Percentiles rank a stretch among this genome's conserved stretches.
These are phyloP conservation scores for Lactarius trivialis DNA, from an alignment of 768 basidiomycete species.

Conservation along the genomic window DNA sequence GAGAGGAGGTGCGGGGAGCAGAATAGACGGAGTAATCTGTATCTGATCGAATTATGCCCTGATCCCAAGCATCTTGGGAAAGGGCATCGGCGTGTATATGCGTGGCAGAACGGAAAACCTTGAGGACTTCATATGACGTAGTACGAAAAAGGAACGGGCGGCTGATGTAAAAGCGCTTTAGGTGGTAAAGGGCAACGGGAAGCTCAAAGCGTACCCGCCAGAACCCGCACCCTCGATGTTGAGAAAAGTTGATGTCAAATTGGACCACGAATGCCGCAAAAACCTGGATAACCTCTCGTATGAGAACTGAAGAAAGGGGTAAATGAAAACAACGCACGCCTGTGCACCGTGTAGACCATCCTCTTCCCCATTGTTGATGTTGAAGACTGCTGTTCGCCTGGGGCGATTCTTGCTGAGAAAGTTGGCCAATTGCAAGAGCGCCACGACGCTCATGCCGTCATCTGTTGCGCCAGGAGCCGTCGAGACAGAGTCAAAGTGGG, in stretches of 20 bases:
- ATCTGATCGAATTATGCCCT: constrained; percentile 55
- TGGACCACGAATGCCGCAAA: constrained; percentile 69
- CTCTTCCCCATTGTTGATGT: constrained; percentile 84
- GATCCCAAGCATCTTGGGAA: constrained; percentile 61
- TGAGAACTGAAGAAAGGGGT: background rate
- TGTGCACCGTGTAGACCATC: constrained; percentile 69
- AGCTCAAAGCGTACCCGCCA: constrained; percentile 49
- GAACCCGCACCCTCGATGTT: constrained; percentile 79
- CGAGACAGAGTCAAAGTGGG: constrained; percentile 78
- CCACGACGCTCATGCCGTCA: constrained; percentile 67
- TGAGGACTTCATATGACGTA: constrained; percentile 51
- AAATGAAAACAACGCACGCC: constrained; percentile 36
- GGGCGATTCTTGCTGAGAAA: constrained; percentile 39
- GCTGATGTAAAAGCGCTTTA: constrained; percentile 30
- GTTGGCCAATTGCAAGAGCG: constrained; percentile 57
- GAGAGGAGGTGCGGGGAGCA: constrained; percentile 9
- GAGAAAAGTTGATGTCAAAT: constrained; percentile 57
- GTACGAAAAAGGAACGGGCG: constrained; percentile 73
- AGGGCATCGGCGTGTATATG: constrained; percentile 72
- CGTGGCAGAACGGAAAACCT: constrained; percentile 47
- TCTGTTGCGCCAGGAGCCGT: constrained; percentile 72
- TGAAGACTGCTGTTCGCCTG: constrained; percentile 63
- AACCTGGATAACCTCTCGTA: constrained; percentile 38
- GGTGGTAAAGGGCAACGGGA: background rate
- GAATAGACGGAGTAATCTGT: constrained; percentile 74